phyloP scores from a whole-genome alignment of 208 protist species.

The Naegleria fowleri region DNA sequence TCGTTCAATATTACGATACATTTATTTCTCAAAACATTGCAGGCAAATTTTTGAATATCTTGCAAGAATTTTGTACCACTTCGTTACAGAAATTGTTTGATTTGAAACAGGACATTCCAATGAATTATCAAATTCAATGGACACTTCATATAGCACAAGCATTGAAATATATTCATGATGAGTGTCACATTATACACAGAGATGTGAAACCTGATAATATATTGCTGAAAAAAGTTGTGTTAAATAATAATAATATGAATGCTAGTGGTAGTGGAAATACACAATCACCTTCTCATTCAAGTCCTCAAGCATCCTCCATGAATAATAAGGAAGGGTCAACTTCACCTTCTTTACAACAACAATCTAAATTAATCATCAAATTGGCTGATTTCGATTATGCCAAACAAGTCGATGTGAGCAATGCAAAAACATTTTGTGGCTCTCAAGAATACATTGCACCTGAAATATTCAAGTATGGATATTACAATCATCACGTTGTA shows the following conservation, averaged over 20 bases:
- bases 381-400: neutral
- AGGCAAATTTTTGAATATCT: neutral
- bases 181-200: slow-evolving; percentile 57
- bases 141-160: neutral
- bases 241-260: neutral
- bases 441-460: neutral
- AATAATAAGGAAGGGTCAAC: neutral
- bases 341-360: neutral
- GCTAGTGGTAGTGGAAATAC: neutral
- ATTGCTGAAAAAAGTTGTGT: slow-evolving; percentile 34
- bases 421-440: neutral
- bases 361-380: neutral
- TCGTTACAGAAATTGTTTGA: neutral
- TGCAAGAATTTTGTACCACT: neutral
- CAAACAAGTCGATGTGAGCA: neutral
- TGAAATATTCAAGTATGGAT: neutral
- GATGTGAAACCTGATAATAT: slow-evolving; percentile 75
- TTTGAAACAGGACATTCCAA: neutral
- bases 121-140: neutral
- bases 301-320: neutral
- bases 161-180: slow-evolving; percentile 34
- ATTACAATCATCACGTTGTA: too few species aligned
- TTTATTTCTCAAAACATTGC: neutral
- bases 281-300: neutral
- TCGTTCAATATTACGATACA: neutral